A percentile compares a stretch with the other conserved stretches of the same genome.
These are phyloP conservation scores for Fusarium sp. DNA, from an alignment of 2,329 filamentous ascomycete species.

Conservation along the genomic window DNA sequence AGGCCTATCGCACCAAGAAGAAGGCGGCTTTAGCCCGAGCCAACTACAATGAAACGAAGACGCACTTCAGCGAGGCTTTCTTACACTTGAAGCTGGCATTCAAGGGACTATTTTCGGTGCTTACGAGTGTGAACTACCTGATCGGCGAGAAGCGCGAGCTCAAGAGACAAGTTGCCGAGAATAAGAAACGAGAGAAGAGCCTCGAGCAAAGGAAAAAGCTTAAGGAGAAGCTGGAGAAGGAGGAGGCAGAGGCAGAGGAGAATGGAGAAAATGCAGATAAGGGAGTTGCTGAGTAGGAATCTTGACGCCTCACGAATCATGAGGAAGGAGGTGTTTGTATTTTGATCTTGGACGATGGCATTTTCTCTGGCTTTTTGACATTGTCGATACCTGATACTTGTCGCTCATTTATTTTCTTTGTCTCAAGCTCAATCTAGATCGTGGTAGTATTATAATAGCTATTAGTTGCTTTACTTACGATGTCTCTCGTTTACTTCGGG, in stretches of 20 bases:
- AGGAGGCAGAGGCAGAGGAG: neutral
- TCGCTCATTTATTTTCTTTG: neutral
- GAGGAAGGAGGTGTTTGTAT: neutral
- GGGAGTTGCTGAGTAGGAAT: neutral
- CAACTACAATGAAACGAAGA: constrained; percentile 14
- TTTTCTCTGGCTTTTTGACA: neutral
- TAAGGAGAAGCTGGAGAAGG: constrained; percentile 4
- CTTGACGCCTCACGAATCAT: neutral
- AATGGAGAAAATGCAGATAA: neutral
- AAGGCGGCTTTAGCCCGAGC: constrained; percentile 1
- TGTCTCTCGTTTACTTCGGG: too few species aligned
- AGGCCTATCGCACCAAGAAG: constrained; percentile 15
- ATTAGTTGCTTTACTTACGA: too few species aligned
- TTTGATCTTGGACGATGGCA: neutral
- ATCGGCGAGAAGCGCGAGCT: neutral
- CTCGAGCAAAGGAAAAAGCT: neutral
- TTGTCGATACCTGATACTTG: neutral
- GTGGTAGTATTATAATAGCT: neutral
- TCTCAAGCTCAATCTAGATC: neutral
- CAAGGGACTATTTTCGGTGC: neutral
- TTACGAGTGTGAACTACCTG: neutral
- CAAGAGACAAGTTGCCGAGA: neutral
- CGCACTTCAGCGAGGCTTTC: neutral
- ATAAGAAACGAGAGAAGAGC: neutral
- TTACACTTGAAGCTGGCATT: constrained; percentile 4